Evolutionary conservation across 192 early-diverging fungal species (phyloP), one percentile per base, ranked within the genome.

Genomic region (Gonapodya sp.): DNA sequence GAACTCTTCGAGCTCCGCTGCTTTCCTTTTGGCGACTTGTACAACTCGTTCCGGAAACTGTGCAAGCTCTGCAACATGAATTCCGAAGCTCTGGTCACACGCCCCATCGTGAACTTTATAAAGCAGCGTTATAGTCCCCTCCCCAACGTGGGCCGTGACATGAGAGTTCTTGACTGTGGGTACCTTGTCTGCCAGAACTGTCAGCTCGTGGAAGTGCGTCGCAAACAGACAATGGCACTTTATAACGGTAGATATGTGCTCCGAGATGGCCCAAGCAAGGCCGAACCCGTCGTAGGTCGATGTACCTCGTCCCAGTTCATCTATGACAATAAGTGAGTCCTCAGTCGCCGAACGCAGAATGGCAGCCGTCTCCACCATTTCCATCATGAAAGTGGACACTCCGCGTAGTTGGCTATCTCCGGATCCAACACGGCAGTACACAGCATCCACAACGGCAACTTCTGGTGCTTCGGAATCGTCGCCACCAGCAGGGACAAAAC

Each of bases 131-230:
- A 99, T 91, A 2, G 92, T 90, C 0, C 81, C 18, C 84, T 83
- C 78, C n/a, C 82, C 85, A 80, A 87, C 79, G 81, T 90, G 87
- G 0, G 95, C 96, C 77, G 91, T 90, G 0, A 97, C 97, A 86
- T 97, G 93, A n/a, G 93, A 84, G 83, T 99, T 99, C 80, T 91
- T 89, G 0, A 98, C 96, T 31, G 86, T 86, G 0, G 91, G 86
- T 14, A 95, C 89, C 1, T 88, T 86, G 18, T 93, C 88, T 1
- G 89, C 89, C 0, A 99, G 87, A 18, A 89, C 92, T 0, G 97
- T 99, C 14, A 99, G 87, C 82, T 99, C 97, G 81, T 99, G 97
- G 82, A 99, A 99, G 86, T 99, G 97, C 0, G 97, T 99, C 24
- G 97, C 96, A 87, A 98, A 96, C 31, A 97, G 83, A 72, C 93